Evolutionary conservation across 2,329 filamentous ascomycete genomes (phyloP).

Genomic region (Stachybotrys chartarum): DNA sequence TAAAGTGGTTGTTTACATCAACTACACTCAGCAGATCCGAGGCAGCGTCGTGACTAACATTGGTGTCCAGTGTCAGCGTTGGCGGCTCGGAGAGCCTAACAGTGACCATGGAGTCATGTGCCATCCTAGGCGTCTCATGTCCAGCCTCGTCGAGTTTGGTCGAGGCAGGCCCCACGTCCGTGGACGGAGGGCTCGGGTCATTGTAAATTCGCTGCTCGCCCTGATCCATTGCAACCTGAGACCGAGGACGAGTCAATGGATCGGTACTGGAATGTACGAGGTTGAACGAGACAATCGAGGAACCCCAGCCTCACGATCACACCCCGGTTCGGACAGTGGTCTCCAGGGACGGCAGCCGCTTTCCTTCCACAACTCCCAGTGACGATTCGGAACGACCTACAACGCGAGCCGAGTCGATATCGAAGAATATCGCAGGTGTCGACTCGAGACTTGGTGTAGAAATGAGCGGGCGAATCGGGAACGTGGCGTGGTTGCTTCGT

Average conservation of each 20-base stretch:
- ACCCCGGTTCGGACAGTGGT: background rate
- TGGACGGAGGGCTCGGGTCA: conserved; percentile 17
- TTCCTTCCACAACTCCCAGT: background rate
- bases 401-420: background rate
- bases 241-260: conserved; percentile 9
- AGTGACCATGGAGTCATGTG: conserved; percentile 69
- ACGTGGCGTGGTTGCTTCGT: background rate
- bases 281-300: conserved; percentile 10
- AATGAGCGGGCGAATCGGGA: background rate
- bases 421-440: background rate
- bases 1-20: conserved; percentile 4
- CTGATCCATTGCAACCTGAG: conserved; percentile 18
- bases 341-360: background rate
- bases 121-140: conserved; percentile 28
- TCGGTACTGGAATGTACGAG: conserved; percentile 19
- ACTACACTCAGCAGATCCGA: background rate
- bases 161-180: conserved; percentile 10
- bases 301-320: conserved; percentile 10
- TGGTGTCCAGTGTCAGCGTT: conserved; percentile 43
- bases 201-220: conserved; percentile 15
- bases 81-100: conserved; percentile 63
- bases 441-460: background rate
- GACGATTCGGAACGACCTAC: background rate
- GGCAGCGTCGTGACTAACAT: conserved; percentile 16
- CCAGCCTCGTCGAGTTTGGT: conserved; percentile 15